Conservation (phyloP, 2,329 filamentous ascomycete species). For the Talaromyces atroroseus region DNA sequence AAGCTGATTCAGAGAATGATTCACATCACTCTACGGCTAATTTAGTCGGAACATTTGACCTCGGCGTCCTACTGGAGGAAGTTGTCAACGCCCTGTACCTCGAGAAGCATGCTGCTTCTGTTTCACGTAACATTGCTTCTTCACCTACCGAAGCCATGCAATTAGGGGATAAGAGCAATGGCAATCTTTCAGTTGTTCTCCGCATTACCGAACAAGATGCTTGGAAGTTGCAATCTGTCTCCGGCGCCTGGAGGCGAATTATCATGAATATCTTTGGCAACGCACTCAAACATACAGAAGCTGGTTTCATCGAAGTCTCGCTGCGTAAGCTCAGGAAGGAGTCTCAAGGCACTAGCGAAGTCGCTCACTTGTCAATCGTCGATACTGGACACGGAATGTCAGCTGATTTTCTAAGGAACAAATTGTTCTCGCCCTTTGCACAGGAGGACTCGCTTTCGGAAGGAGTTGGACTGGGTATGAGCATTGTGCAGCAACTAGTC, state of each 20-base stretch:
- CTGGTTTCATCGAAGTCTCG: slow-evolving; percentile 28
- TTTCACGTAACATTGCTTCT: slow-evolving; percentile 13
- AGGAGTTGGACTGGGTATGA: slow-evolving; percentile 60
- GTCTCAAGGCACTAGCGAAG: slow-evolving; percentile 11
- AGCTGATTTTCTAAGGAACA: slow-evolving; percentile 52
- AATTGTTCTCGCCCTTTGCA: slow-evolving; percentile 56
- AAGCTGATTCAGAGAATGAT: background rate
- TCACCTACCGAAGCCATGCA: slow-evolving; percentile 6
- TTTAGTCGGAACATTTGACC: slow-evolving; percentile 27
- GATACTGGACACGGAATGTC: slow-evolving; percentile 62
- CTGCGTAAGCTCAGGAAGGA: slow-evolving; percentile 17
- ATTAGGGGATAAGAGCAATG: background rate
- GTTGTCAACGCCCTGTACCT: slow-evolving; percentile 26
- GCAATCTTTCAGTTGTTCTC: slow-evolving; percentile 24
- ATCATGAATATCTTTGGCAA: slow-evolving; percentile 26
- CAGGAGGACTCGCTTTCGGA: slow-evolving; percentile 56
- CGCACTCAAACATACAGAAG: background rate
- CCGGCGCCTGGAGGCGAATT: slow-evolving; percentile 29
- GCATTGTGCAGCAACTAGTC: slow-evolving; percentile 55
- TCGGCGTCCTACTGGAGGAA: slow-evolving; percentile 27
- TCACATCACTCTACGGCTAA: slow-evolving; percentile 14
- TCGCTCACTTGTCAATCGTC: slow-evolving; percentile 41
- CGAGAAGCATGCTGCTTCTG: slow-evolving; percentile 17
- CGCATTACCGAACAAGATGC: slow-evolving; percentile 23
- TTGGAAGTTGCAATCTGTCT: slow-evolving; percentile 26